Base-by-base conservation (phyloP, 257 asterid genomes). In the Perilla frutescens region DNA sequence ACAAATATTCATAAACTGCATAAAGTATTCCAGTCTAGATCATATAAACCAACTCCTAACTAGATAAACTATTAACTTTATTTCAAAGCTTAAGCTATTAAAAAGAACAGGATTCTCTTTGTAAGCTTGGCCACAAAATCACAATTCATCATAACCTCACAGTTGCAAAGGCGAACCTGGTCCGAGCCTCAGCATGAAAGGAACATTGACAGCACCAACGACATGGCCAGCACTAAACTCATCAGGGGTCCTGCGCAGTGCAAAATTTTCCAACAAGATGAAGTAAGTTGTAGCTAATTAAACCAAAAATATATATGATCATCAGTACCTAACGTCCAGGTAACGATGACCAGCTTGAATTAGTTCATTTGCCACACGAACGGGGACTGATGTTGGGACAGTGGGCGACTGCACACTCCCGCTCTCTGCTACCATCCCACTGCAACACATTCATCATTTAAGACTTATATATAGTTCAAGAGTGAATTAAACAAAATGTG, bases 331-430 rank as follows among this genome's bases (percentile, higher is more conserved):
- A 51, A 90, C 96, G 66, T 91, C 97, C 34, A 91, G 71, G 74
- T 86, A 91, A 61, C 70, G 92, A 68, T 91, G 92, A 1, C 97
- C 97, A 11, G 97, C 96, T 71, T 80, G 93, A 66, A 84, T 89
- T 32, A 91, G 89, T 70, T 91, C 97, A 1, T 83, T 84, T 0
- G 97, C 97, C 12, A 91, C 96, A 13, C 93, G 88, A 65, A 91
- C 91, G 1, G 97, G 97, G 12, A 91, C 97, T 1, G 96, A 91
- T 1, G 88, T 81, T 10, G 96, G 96, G 50, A 76, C 80, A 8
- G 41, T 72, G 1, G 84, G 61, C 14, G 82, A 58, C 53, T 84
- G 83, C 74, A 79, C 79, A 34, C 77, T 82, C 50, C 78, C 79
- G 37, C 83, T 75, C 14, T 75, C 86, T 7, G 79, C 56, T 26